Evolutionary conservation across 768 basidiomycete species (phyloP), one percentile per base, ranked within the genome.

Genomic region (Rhodosporidiobolus odoratus): DNA sequence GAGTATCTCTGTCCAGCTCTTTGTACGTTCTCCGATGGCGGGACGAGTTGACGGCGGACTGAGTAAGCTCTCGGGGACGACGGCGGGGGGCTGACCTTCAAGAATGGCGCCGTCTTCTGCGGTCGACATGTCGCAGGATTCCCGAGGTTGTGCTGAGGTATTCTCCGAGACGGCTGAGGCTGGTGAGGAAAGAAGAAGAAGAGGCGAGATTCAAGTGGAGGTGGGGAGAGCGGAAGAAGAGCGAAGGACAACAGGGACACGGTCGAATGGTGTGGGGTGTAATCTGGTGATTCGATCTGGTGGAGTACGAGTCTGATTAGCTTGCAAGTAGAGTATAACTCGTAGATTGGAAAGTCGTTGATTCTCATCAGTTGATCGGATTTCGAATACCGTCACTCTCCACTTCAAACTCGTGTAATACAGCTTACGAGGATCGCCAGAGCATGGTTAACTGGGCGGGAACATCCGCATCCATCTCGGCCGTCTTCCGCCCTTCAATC

Each of bases 401-500:
- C n/a, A n/a, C n/a, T n/a, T n/a, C n/a, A n/a, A n/a, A n/a, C n/a
- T n/a, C n/a, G n/a, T n/a, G n/a, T n/a, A n/a, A n/a, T n/a, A n/a
- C n/a, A n/a, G n/a, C n/a, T n/a, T n/a, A n/a, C n/a, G n/a, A n/a
- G n/a, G n/a, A n/a, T n/a, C n/a, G n/a, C n/a, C n/a, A n/a, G n/a
- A n/a, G n/a, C n/a, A 68, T 68, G 71, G 41, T 64, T 25, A 72
- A 72, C 48, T 72, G 66, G 66, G 27, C 52, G 0, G 71, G 71
- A 0, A 52, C 68, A 38, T 10, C 45, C 0, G 71, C 71, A 4
- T 65, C 71, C 16, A 34, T 72, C 12, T 34, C 32, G 7, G 66
- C 66, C 15, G 7, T 72, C 58, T 43, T 62, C 4, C 54, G 62
- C 6, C 71, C 71, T 0, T 32, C 45, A 13, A 38, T 30, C 43